Evolutionary conservation across 805 yeast genomes (phyloP), one percentile per base, ranked within the genome.

Genomic region (Isabelozyma pseudorhagii): DNA sequence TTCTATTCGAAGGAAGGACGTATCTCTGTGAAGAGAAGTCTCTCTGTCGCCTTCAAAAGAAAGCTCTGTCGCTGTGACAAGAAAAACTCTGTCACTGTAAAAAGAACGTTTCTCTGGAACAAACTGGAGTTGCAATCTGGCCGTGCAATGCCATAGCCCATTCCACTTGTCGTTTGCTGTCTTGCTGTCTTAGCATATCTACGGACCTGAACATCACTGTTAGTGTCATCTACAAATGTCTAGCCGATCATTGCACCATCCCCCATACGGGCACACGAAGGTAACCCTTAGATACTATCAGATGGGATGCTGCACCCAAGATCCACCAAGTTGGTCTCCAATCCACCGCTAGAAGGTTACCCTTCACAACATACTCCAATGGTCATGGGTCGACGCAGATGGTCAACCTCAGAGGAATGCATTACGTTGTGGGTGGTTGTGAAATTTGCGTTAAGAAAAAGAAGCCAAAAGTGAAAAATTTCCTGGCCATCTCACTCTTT

Each of bases 191-290:
- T 6, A 21, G 6, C 5, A 5, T 21, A 21, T 21, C 25, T 21
- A 21, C 25, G 25, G 25, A 15, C 17, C 17, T 15, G 17, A 21
- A 21, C 25, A 21, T 21, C 25, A 21, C 25, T 5, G 25, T 21
- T 6, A 21, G 25, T 21, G 25, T 21, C 5, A 21, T 31, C n/a
- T 31, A 10, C n/a, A 53, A 45, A 71, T 79, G 83, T 79, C 77
- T 75, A 60, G 77, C 68, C 68, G 72, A 78, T 81, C 85, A 72
- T 81, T 81, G 85, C 85, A 81, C 78, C 83, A 67, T 62, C 68
- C 78, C 85, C 78, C 87, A 83, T 81, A 74, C 85, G 85, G 85
- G 83, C 75, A 75, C 87, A 81, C 87, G 85, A 83, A 83, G 87
- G 87, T 74, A 76, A 71, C 64, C 82, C 85, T 84, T 82, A 69